Evolutionary conservation across 441 rosid genomes (phyloP).

Genomic region (Pelargonium exstipulatum): DNA sequence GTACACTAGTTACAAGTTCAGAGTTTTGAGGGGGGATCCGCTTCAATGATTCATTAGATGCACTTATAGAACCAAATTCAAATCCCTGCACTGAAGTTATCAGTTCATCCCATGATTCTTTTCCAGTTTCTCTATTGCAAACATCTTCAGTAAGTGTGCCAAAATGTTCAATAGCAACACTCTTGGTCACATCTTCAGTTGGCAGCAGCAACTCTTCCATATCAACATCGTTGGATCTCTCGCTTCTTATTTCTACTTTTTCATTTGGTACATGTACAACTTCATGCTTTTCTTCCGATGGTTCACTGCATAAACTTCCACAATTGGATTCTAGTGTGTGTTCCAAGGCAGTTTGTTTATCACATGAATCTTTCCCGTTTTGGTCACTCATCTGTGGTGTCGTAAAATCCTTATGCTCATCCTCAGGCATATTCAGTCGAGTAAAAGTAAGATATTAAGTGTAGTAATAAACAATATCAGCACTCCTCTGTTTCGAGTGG

Average conservation of each 20-base stretch:
- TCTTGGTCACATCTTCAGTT: constrained; percentile 9
- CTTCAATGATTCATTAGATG: constrained; percentile 19
- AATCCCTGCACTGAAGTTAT: constrained; percentile 20
- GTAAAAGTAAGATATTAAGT: constrained; percentile 5
- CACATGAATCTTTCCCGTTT: constrained; percentile 22
- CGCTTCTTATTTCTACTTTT: constrained; percentile 10
- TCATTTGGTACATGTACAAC: constrained; percentile 18
- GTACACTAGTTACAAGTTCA: neutral
- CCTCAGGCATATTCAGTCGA: constrained; percentile 26
- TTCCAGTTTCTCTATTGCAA: constrained; percentile 11
- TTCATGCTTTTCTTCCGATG: constrained; percentile 21
- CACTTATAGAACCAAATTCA: constrained; percentile 23
- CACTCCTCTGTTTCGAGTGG: constrained; percentile 10
- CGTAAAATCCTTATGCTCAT: constrained; percentile 33
- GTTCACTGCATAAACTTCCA: constrained; percentile 21
- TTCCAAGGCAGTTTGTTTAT: constrained; percentile 24
- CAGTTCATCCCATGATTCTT: constrained; percentile 26
- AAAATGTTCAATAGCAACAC: constrained; percentile 25
- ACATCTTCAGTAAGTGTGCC: constrained; percentile 28
- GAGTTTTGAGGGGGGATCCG: constrained; percentile 14
- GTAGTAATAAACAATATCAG: constrained; percentile 20
- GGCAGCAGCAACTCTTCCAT: constrained; percentile 4
- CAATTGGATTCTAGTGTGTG: constrained; percentile 22
- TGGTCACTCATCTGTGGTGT: constrained; percentile 33
- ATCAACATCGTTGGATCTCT: constrained; percentile 15